Evolutionary conservation across 148 eudicot species (phyloP).

Genomic region (Amaranthus hypochondriacus): DNA sequence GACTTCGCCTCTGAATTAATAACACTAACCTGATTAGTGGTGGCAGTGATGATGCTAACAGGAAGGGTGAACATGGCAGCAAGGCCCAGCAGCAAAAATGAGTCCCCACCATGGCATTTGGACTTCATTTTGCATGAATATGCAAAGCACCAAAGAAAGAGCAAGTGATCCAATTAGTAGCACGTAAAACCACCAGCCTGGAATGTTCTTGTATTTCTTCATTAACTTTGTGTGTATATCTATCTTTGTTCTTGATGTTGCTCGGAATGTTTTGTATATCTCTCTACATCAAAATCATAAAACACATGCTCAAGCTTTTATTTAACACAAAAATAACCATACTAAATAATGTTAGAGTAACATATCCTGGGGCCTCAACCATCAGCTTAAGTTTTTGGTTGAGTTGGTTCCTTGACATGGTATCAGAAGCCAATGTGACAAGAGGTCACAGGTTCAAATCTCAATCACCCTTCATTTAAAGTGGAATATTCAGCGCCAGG

Average conservation of each 20-base stretch:
- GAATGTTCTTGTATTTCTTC: conserved; percentile 82
- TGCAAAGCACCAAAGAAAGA: conserved; percentile 60
- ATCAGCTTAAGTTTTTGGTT: too few relatives aligned
- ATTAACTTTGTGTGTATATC: conserved; percentile 82
- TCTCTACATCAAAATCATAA: conserved; percentile 40
- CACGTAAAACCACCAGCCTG: conserved; percentile 81
- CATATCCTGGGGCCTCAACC: too few relatives aligned
- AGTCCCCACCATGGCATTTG: conserved; percentile 99
- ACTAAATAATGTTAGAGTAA: too few relatives aligned
- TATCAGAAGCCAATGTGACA: too few relatives aligned
- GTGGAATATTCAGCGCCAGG: too few relatives aligned
- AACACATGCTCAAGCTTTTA: too few relatives aligned
- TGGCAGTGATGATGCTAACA: conserved; percentile 89
- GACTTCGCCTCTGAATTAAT: too few relatives aligned
- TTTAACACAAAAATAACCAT: not conserved
- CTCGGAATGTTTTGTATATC: conserved; percentile 57
- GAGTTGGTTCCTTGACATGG: too few relatives aligned
- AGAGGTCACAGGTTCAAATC: too few relatives aligned
- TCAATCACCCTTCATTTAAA: too few relatives aligned
- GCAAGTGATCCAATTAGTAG: conserved; percentile 52
- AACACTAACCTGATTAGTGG: conserved; percentile 74
- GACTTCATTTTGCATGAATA: conserved; percentile 57
- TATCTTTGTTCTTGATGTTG: conserved; percentile 64
- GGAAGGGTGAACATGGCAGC: conserved; percentile 91
- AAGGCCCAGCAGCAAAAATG: conserved; percentile 59